Evolutionary conservation across 805 yeast genomes (phyloP).

Genomic region (Cyberlindnera samutprakarnensis): DNA sequence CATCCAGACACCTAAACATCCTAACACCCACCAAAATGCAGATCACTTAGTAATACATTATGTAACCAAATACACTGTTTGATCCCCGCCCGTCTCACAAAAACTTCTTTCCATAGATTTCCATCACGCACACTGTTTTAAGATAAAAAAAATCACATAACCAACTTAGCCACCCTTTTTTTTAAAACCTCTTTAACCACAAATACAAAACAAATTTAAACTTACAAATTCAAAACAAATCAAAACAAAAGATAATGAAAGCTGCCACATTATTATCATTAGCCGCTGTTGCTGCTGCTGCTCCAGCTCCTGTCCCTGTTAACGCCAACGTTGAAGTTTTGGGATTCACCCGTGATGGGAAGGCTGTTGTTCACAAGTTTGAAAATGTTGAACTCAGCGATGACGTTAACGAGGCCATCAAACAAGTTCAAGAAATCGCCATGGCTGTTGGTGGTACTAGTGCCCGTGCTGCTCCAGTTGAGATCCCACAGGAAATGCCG

Average conservation of each 20-base stretch:
- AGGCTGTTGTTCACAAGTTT: conserved; percentile 6
- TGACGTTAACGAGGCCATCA: conserved; percentile 8
- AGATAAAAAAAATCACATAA: neutral
- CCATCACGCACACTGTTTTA: too few species aligned
- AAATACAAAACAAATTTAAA: neutral
- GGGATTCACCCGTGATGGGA: conserved; percentile 9
- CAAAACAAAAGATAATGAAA: conserved; percentile 12
- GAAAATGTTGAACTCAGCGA: conserved; percentile 17
- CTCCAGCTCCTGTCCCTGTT: conserved; percentile 19
- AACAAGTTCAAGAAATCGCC: too few species aligned
- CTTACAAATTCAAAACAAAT: neutral
- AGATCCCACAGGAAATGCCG: too few species aligned
- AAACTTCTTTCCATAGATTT: too few species aligned
- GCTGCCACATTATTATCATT: conserved; percentile 9
- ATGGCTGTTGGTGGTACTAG: too few species aligned
- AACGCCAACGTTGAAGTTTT: conserved; percentile 15
- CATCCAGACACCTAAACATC: too few species aligned
- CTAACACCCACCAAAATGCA: too few species aligned
- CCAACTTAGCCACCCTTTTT: neutral
- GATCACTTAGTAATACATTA: too few species aligned
- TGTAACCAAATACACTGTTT: too few species aligned
- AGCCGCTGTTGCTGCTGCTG: conserved; percentile 10
- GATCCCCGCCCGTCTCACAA: too few species aligned
- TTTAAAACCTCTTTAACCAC: neutral
- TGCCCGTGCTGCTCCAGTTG: too few species aligned